Evolutionary conservation across 176 grass and related monocot species (phyloP).

Genomic region (Zea luxurians): DNA sequence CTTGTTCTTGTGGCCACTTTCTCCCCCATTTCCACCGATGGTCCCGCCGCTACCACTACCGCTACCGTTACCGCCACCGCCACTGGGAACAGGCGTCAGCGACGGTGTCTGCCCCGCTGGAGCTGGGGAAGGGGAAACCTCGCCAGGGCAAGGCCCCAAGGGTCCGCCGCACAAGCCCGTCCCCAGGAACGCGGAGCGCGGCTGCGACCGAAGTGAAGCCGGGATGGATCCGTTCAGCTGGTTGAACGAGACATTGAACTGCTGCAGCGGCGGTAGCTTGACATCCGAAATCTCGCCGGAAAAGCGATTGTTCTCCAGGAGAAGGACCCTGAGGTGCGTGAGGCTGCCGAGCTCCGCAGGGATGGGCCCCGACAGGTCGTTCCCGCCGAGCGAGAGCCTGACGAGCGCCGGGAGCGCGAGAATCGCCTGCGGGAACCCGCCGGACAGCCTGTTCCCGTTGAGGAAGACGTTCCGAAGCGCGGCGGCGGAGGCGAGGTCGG

Average conservation of each 20-base stretch:
- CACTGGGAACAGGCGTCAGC: slow-evolving; percentile 3
- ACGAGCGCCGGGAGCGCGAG: slow-evolving; percentile 37
- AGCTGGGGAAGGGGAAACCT: slow-evolving; percentile 46
- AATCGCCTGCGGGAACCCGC: slow-evolving; percentile 44
- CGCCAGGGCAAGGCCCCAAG: slow-evolving; percentile 50
- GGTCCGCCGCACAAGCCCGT: slow-evolving; percentile 56
- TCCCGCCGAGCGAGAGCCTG: slow-evolving; percentile 49
- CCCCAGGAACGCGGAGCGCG: slow-evolving; percentile 47
- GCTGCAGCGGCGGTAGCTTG: slow-evolving; percentile 32
- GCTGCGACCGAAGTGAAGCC: slow-evolving; percentile 34
- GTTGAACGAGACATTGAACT: slow-evolving; percentile 75
- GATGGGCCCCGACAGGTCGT: slow-evolving; percentile 45
- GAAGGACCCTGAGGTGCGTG: slow-evolving; percentile 41
- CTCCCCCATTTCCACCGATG: neutral
- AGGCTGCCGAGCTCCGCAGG: slow-evolving; percentile 45
- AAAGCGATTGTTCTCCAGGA: slow-evolving; percentile 61
- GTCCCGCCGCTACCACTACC: neutral
- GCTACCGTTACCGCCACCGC: neutral
- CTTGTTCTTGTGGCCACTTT: slow-evolving; percentile 34
- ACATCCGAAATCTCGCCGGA: slow-evolving; percentile 48
- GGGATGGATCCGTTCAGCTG: slow-evolving; percentile 63
- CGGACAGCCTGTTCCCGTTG: slow-evolving; percentile 55
- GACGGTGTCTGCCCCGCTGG: slow-evolving; percentile 29
- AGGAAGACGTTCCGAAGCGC: slow-evolving; percentile 56
- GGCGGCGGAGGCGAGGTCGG: slow-evolving; percentile 34